A percentile compares a stretch with the other conserved stretches of the same genome.
Evolutionary conservation across 805 yeast genomes (phyloP).

Genomic region (Crinitomyces ghanaensis): DNA sequence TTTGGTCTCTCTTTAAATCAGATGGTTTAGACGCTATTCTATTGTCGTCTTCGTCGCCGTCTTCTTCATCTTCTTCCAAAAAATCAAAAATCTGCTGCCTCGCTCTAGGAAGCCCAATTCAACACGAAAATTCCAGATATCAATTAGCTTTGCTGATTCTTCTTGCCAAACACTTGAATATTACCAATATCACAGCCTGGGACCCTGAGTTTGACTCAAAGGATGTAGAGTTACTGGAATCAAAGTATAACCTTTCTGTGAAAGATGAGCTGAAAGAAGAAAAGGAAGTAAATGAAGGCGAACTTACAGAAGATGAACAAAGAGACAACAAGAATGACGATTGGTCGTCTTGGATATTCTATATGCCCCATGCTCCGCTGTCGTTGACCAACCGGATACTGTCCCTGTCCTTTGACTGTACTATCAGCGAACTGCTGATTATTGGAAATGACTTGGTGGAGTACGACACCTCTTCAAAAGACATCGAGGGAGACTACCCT

Average conservation of each 20-base stretch:
- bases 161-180: slow-evolving; percentile 23
- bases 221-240: slow-evolving; percentile 33
- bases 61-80: slow-evolving; percentile 3
- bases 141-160: slow-evolving; percentile 52
- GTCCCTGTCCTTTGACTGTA: neutral
- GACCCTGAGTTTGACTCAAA: slow-evolving; percentile 50
- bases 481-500: too few relatives aligned
- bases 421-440: too few relatives aligned
- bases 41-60: slow-evolving; percentile 2
- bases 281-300: slow-evolving; percentile 21
- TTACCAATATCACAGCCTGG: slow-evolving; percentile 35
- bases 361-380: slow-evolving; percentile 69
- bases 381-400: slow-evolving; percentile 18
- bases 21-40: too few relatives aligned
- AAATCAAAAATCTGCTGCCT: slow-evolving; percentile 41
- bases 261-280: too few relatives aligned
- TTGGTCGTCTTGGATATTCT: slow-evolving; percentile 35
- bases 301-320: slow-evolving; percentile 13
- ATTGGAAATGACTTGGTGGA: slow-evolving; percentile 42
- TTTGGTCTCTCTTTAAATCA: too few relatives aligned
- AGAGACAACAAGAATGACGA: too few relatives aligned
- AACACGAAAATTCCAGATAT: slow-evolving; percentile 44
- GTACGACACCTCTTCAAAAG: slow-evolving; percentile 45
- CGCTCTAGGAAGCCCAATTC: slow-evolving; percentile 55
- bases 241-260: too few relatives aligned